These are phyloP conservation scores for Neurospora crassa DNA, from an alignment of 2,329 filamentous ascomycete species.

Conservation along the genomic window DNA sequence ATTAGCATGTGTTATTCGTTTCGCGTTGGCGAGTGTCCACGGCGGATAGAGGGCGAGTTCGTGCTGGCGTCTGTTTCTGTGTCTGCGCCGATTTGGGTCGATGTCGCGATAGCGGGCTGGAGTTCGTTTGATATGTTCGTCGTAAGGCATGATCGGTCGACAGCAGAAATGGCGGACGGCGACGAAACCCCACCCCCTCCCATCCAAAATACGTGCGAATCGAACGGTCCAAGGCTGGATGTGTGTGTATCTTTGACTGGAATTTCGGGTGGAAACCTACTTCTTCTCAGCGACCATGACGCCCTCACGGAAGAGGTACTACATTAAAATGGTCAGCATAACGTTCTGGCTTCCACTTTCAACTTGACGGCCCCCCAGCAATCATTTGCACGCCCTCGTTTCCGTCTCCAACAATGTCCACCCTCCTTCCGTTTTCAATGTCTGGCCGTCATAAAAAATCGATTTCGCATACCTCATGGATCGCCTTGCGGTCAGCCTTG, in stretches of 20 bases:
- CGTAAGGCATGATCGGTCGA: neutral
- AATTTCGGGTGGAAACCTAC: conserved; percentile 35
- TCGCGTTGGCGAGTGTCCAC: conserved; percentile 4
- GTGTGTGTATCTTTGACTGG: neutral
- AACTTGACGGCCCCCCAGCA: neutral
- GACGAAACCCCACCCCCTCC: neutral
- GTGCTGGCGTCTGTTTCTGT: neutral
- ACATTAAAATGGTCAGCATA: conserved; percentile 4
- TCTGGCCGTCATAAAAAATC: conserved; percentile 1
- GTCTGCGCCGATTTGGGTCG: conserved; percentile 5
- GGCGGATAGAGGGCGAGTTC: neutral
- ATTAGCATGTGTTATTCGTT: conserved; percentile 15
- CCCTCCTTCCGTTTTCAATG: neutral
- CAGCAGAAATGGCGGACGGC: neutral
- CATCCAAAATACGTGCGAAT: neutral
- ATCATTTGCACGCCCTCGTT: neutral
- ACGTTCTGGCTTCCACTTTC: neutral
- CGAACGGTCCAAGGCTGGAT: neutral
- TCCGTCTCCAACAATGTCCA: neutral
- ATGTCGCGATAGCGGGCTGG: conserved; percentile 1
- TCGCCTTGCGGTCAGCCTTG: conserved; percentile 99
- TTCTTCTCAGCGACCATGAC: conserved; percentile 98
- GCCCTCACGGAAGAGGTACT: conserved; percentile 78
- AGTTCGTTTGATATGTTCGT: neutral
- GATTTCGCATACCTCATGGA: conserved; percentile 58